A percentile compares a stretch with the other conserved stretches of the same genome.
phyloP scores from a whole-genome alignment of 495 filamentous ascomycete species.

The Lentithecium fluviatile region DNA sequence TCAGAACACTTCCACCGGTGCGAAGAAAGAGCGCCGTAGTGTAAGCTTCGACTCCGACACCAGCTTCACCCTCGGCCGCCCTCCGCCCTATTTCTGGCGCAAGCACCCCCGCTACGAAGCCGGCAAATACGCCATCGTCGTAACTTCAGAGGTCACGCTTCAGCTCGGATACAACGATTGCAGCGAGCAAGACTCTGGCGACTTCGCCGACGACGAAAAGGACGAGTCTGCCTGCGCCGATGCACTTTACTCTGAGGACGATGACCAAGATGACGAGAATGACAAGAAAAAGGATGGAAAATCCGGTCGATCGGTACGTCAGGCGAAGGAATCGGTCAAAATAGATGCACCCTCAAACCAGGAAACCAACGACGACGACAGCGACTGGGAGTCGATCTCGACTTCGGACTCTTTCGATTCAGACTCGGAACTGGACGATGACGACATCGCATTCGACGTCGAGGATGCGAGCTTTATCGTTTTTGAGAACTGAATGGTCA shows the following conservation, averaged over 20 bases:
- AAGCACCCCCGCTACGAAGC: not conserved
- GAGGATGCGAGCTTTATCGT: not conserved
- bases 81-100: not conserved
- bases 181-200: too few relatives aligned
- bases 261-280: not conserved
- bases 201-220: too few relatives aligned
- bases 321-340: not conserved
- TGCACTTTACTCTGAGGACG: not conserved
- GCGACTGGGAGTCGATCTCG: not conserved
- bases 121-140: not conserved
- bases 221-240: too few relatives aligned
- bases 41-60: not conserved
- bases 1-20: not conserved
- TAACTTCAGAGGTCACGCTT: too few relatives aligned
- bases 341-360: not conserved
- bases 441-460: not conserved
- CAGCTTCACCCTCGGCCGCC: not conserved
- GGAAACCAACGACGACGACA: not conserved
- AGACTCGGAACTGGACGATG: not conserved
- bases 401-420: too few relatives aligned
- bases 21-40: not conserved
- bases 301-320: not conserved
- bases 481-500: too few relatives aligned
- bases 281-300: not conserved
- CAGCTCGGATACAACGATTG: too few relatives aligned